These are phyloP conservation scores for Populus tomentosa DNA, from an alignment of 441 rosid genomes.

Conservation along the genomic window DNA sequence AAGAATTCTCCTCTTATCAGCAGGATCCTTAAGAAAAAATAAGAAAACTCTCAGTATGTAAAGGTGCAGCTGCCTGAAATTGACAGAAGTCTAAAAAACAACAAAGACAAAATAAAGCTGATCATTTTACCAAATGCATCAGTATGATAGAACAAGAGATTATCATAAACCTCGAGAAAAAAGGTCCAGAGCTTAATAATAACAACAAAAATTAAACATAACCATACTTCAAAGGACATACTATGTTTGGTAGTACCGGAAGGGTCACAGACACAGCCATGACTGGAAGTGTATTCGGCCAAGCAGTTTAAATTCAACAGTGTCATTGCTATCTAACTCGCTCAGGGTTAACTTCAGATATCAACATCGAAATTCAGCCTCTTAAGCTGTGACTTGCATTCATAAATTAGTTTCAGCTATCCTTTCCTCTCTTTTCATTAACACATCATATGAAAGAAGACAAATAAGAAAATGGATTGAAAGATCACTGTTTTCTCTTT, in stretches of 20 bases:
- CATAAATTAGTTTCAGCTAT: background rate
- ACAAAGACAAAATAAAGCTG: background rate
- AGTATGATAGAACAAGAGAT: background rate
- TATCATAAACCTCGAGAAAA: no score
- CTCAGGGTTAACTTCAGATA: background rate
- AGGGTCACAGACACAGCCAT: background rate
- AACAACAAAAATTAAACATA: no score
- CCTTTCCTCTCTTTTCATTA: background rate
- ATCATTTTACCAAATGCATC: background rate
- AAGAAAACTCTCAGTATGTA: conserved; percentile 2
- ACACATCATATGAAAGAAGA: background rate
- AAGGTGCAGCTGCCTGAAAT: background rate
- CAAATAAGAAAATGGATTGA: background rate
- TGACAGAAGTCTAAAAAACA: background rate
- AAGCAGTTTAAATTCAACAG: background rate
- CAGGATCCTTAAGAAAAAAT: conserved; percentile 33
- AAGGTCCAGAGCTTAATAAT: no score
- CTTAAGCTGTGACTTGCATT: background rate
- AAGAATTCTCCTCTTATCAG: conserved; percentile 36
- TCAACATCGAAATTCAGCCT: background rate
- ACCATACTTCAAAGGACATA: no score
- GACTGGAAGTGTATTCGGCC: background rate
- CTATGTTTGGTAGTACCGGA: background rate
- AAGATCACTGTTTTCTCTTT: background rate
- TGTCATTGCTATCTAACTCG: background rate